Percentiles rank a stretch among this genome's conserved stretches.
Conservation (phyloP, 192 early-diverging fungal species). For the Umbelopsis sp. region DNA sequence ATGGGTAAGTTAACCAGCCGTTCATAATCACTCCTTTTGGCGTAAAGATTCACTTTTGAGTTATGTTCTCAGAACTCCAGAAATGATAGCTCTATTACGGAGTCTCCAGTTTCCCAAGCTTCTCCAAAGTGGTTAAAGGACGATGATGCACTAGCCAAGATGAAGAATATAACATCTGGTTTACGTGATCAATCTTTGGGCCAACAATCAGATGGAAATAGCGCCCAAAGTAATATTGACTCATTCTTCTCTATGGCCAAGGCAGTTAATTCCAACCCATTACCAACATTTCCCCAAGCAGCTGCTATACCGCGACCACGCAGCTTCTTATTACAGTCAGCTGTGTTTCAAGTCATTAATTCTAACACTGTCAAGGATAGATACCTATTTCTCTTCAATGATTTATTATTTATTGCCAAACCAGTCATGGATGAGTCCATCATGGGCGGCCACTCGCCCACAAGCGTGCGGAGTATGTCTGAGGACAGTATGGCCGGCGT, state of each 20-base stretch:
- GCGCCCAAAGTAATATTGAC: not conserved
- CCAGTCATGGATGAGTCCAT: slow-evolving; percentile 55
- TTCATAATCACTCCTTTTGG: no score
- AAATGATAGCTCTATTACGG: not conserved
- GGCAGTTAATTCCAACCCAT: not conserved
- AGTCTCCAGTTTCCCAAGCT: not conserved
- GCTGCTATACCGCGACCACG: slow-evolving; percentile 34
- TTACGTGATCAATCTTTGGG: not conserved
- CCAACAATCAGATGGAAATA: not conserved
- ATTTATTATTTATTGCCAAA: slow-evolving; percentile 68
- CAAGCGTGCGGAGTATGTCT: not conserved
- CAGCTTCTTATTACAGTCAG: slow-evolving; percentile 59
- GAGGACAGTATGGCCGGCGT: not conserved
- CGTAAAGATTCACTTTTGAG: not conserved
- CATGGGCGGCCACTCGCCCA: slow-evolving; percentile 10
- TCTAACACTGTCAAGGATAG: slow-evolving; percentile 68
- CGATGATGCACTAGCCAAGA: not conserved
- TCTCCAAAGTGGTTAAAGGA: not conserved
- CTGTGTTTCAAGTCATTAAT: slow-evolving; percentile 67
- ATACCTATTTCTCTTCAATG: slow-evolving; percentile 68
- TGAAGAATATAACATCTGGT: not conserved
- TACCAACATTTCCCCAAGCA: not conserved
- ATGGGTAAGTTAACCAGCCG: not conserved
- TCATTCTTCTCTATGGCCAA: slow-evolving; percentile 10
- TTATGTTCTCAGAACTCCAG: not conserved